These are phyloP conservation scores for Rhododendron vialii DNA, from an alignment of 148 eudicot species.

Conservation along the genomic window DNA sequence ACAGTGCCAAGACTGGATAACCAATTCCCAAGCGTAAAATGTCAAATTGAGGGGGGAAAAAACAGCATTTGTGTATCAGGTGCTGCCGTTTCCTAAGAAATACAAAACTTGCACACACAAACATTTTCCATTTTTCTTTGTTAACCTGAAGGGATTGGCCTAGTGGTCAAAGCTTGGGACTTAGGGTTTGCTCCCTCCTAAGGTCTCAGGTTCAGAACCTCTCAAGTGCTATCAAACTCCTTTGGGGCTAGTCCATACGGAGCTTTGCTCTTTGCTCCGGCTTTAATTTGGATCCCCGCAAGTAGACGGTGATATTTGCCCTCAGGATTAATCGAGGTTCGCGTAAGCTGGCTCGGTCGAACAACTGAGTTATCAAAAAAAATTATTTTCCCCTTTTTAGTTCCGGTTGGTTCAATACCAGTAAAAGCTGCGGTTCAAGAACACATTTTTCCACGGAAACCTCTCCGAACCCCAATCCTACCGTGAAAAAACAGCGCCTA, in stretches of 20 bases:
- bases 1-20: background rate
- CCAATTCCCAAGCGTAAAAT: background rate
- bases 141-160: background rate
- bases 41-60: background rate
- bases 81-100: background rate
- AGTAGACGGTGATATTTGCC: no score
- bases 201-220: background rate
- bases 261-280: background rate
- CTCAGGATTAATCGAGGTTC: background rate
- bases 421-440: background rate
- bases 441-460: background rate
- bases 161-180: background rate
- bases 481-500: background rate
- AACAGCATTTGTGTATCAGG: background rate
- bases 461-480: background rate
- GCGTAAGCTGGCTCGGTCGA: background rate
- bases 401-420: background rate
- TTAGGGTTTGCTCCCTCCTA: background rate
- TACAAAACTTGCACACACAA: background rate
- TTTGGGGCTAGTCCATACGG: background rate
- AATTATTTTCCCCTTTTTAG: background rate
- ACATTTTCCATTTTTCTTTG: background rate
- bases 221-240: background rate
- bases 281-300: background rate
- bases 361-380: background rate